Conservation (phyloP, 2,329 filamentous ascomycete species). For the Chaetomium sp. region DNA sequence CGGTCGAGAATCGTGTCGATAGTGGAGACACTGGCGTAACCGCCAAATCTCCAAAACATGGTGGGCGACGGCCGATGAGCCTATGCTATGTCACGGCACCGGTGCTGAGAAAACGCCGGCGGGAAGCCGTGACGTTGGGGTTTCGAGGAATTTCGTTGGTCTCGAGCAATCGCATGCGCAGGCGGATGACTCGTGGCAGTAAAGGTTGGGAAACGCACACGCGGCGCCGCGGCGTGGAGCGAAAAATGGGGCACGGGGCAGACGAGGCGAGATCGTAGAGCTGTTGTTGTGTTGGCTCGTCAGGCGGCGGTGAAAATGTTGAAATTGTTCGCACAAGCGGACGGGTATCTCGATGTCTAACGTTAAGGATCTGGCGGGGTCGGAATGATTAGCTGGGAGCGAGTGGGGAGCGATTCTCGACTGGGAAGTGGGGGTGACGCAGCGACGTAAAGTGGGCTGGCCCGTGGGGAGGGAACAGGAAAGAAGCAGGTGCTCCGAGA, state of each 20-base stretch:
- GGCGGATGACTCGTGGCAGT: not conserved
- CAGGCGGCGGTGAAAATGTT: constrained; percentile 13
- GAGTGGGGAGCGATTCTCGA: not conserved
- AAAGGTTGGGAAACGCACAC: not conserved
- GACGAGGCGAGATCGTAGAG: not conserved
- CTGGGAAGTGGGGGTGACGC: constrained; percentile 8
- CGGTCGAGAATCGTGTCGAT: constrained; percentile 97
- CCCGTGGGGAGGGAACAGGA: too few relatives aligned
- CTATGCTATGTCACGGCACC: constrained; percentile 26
- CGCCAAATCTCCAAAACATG: constrained; percentile 99
- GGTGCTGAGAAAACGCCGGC: constrained; percentile 4
- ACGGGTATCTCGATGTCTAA: constrained; percentile 25
- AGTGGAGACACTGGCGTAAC: constrained; percentile 94
- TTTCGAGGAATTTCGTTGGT: not conserved
- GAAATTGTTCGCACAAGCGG: constrained; percentile 10
- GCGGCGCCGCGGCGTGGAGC: not conserved
- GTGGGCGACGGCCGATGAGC: constrained; percentile 38
- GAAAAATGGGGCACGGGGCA: not conserved
- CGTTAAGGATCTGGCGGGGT: constrained; percentile 15
- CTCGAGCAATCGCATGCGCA: constrained; percentile 11
- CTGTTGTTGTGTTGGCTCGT: not conserved
- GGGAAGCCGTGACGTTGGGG: not conserved
- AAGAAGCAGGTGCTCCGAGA: too few relatives aligned
- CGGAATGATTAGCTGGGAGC: constrained; percentile 12
- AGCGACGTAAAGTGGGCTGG: not conserved